Conservation (phyloP, 352 stramenopile species). For the Sclerospora graminicola region DNA sequence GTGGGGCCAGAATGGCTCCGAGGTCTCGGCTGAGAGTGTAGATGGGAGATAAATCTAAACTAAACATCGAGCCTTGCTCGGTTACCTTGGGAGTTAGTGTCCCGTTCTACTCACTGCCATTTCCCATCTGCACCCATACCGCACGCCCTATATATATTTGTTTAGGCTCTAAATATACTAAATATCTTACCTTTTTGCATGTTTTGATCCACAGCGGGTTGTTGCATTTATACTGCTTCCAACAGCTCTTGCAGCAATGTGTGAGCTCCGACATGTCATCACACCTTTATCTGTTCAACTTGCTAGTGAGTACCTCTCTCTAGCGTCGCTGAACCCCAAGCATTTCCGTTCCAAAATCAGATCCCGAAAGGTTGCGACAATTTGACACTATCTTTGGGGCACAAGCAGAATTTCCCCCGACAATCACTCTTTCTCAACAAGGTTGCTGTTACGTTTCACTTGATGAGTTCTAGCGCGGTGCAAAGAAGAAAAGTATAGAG, state of each 20-base stretch:
- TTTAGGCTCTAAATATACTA: too few relatives aligned
- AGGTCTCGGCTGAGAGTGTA: too few relatives aligned
- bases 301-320: constrained; percentile 19
- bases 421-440: constrained; percentile 25
- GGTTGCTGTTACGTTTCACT: constrained; percentile 23
- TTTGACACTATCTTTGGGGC: constrained; percentile 24
- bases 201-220: too few relatives aligned
- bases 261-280: background rate
- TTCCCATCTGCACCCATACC: too few relatives aligned
- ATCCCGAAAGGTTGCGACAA: constrained; percentile 32
- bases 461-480: constrained; percentile 11
- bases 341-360: constrained; percentile 47
- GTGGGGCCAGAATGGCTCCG: too few relatives aligned
- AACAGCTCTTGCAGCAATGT: constrained; percentile 20
- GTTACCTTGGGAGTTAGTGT: too few relatives aligned
- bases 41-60: too few relatives aligned
- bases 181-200: too few relatives aligned
- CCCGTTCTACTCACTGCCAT: too few relatives aligned
- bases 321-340: constrained; percentile 34
- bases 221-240: too few relatives aligned
- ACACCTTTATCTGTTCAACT: constrained; percentile 9
- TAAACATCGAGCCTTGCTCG: too few relatives aligned
- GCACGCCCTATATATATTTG: too few relatives aligned
- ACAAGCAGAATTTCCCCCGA: constrained; percentile 28
- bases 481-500: constrained; percentile 1